A percentile compares a stretch with the other conserved stretches of the same genome.
Evolutionary conservation across 768 basidiomycete genomes (phyloP).

Genomic region (Calvatia gigantea): DNA sequence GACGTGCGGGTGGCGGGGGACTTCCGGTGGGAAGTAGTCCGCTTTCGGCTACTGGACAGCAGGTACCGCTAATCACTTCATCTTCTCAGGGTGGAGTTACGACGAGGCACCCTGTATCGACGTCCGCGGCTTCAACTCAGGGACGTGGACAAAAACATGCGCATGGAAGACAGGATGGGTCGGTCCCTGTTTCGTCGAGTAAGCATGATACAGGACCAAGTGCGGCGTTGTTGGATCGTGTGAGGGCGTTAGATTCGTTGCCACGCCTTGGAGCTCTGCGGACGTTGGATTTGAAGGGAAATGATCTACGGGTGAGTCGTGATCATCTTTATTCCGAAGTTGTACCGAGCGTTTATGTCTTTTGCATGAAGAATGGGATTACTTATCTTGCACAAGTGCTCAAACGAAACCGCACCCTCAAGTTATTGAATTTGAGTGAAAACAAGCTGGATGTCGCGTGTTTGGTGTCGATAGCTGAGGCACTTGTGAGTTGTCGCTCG

Average conservation of each 20-base stretch:
- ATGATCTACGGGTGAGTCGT: conserved; percentile 82
- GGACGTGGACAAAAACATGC: not conserved
- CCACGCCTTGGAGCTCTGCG: conserved; percentile 82
- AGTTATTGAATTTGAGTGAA: conserved; percentile 91
- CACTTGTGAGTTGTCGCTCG: conserved; percentile 55
- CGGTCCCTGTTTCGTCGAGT: not conserved
- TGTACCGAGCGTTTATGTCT: conserved; percentile 5
- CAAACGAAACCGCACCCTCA: conserved; percentile 93
- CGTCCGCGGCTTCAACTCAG: conserved; percentile 7
- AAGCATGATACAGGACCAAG: conserved; percentile 52
- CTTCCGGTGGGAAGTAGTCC: conserved; percentile 38
- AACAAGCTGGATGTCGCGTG: conserved; percentile 88
- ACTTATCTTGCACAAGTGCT: conserved; percentile 92
- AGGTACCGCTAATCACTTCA: conserved; percentile 68
- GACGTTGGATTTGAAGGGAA: conserved; percentile 89
- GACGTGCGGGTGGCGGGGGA: conserved; percentile 24
- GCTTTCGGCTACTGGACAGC: conserved; percentile 40
- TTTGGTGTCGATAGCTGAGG: conserved; percentile 80
- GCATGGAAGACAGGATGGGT: conserved; percentile 18
- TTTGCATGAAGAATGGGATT: conserved; percentile 60
- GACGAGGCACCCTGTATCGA: conserved; percentile 34
- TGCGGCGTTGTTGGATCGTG: conserved; percentile 80
- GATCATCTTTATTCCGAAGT: not conserved
- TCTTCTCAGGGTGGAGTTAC: conserved; percentile 53
- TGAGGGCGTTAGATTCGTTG: conserved; percentile 83